phyloP scores from a whole-genome alignment of 2,329 filamentous ascomycete genomes.

The Hysterium pulicare region DNA sequence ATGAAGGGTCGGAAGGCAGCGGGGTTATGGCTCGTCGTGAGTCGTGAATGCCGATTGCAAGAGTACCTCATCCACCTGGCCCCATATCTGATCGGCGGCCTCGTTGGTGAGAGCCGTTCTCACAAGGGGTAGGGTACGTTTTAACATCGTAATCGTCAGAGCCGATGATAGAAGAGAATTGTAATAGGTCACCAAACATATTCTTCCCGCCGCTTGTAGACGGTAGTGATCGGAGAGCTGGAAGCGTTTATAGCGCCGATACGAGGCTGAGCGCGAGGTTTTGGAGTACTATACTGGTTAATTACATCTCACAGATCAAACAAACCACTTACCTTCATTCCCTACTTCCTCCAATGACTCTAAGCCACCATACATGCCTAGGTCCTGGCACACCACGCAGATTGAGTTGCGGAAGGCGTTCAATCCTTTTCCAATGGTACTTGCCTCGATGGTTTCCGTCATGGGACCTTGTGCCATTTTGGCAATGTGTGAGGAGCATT shows the following conservation, averaged over 20 bases:
- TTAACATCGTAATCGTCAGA: slow-evolving; percentile 10
- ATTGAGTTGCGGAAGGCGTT: slow-evolving; percentile 1
- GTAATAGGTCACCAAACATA: no score
- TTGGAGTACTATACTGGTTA: no score
- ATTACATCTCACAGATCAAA: no score
- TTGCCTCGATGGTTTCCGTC: not conserved
- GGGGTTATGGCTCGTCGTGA: slow-evolving; percentile 8
- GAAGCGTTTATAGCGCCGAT: slow-evolving; percentile 7
- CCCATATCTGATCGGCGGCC: slow-evolving; percentile 12
- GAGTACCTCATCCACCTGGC: slow-evolving; percentile 11
- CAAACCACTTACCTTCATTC: slow-evolving; percentile 4
- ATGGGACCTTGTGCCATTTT: not conserved
- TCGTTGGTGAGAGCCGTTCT: slow-evolving; percentile 2
- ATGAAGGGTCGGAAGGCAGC: slow-evolving; percentile 12
- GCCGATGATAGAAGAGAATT: slow-evolving; percentile 2
- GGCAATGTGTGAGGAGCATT: not conserved
- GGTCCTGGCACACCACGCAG: not conserved
- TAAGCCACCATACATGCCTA: not conserved
- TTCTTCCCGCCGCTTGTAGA: no score
- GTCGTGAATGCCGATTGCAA: slow-evolving; percentile 10
- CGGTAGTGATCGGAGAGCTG: slow-evolving; percentile 8
- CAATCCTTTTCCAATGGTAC: slow-evolving; percentile 2
- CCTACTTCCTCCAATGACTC: not conserved
- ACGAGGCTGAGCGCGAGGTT: slow-evolving; percentile 5
- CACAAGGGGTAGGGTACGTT: slow-evolving; percentile 16